Base-by-base conservation (phyloP, 1,284 basidiomycete genomes). In the Cutaneotrichosporon mucoides region DNA sequence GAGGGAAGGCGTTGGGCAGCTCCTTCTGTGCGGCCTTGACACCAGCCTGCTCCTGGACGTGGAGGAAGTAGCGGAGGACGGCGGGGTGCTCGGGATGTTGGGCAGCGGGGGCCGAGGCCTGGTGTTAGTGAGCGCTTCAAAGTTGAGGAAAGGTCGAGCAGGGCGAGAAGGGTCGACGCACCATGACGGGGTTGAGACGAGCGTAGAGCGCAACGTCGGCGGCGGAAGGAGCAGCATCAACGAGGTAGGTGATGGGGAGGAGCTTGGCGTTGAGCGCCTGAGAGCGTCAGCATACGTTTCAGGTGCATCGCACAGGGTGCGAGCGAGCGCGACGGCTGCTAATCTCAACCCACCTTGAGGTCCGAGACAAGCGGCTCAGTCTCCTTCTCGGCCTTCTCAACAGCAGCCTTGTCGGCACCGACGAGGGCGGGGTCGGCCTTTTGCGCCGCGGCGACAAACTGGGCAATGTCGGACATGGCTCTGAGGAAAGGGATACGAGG, bases 1-100 rank as follows among this genome's bases (percentile, higher is more conserved):
- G 64, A 7, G 82, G 76, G 76, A 88, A 90, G 6, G 70, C 62
- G 65, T 79, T 76, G 45, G 74, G 70, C 34, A 76, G 64, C 51
- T 66, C 60, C 62, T 69, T 62, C 68, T 76, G 72, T 57, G 77
- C 75, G 4, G 73, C 70, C 55, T 70, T 60, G 55, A 78, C 74
- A 6, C 87, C 83, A 4, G 86, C 81, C 24, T 82, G 82, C 52
- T 84, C 82, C 81, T 97, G 93, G 62, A 97, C 85, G 76, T 95
- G 90, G 75, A 93, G 88, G 73, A 96, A 95, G 82, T 94, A 95
- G 55, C 94, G 89, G 48, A 89, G 89, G 50, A 97, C 78, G 34
- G 90, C 84, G 6, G 93, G 90, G 59, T 85, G 83, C 35, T 85
- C 79, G 73, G 88, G 87, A 79, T 89, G 87, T 75, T 88, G 84